These are phyloP conservation scores for Quercus engelmannii DNA, from an alignment of 306 rosid genomes.

Conservation along the genomic window DNA sequence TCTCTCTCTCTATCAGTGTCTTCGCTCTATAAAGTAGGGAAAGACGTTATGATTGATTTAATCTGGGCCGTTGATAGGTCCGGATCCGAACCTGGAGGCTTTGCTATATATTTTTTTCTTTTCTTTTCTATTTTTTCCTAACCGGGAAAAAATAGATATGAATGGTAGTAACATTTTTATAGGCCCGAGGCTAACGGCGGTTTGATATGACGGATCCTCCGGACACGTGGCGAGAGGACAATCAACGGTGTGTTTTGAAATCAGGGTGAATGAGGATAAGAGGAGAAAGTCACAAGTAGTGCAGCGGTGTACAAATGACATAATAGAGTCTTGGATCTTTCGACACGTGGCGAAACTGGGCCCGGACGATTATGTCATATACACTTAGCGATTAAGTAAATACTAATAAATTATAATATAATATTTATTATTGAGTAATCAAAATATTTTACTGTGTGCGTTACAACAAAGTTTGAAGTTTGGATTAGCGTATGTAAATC, in stretches of 20 bases:
- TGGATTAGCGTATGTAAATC: too few relatives aligned
- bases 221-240: conserved; percentile 25
- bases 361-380: neutral
- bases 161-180: neutral
- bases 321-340: neutral
- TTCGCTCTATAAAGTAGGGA: conserved; percentile 29
- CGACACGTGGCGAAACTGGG: conserved; percentile 34
- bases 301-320: neutral
- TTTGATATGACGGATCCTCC: neutral
- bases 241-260: neutral
- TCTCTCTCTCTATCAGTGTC: neutral
- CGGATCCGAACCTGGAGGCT: neutral
- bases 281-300: neutral
- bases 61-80: conserved; percentile 33
- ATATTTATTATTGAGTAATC: too few relatives aligned
- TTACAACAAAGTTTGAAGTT: too few relatives aligned
- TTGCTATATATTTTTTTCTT: too few relatives aligned
- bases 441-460: too few relatives aligned
- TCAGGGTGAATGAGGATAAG: conserved; percentile 6
- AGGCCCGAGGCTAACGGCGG: neutral
- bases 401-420: too few relatives aligned
- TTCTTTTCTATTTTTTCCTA: too few relatives aligned
- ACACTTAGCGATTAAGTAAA: conserved; percentile 24
- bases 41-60: neutral
- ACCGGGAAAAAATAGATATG: too few relatives aligned